These are phyloP conservation scores for Trichoderma polysporum DNA, from an alignment of 2,329 filamentous ascomycete genomes.

Conservation along the genomic window DNA sequence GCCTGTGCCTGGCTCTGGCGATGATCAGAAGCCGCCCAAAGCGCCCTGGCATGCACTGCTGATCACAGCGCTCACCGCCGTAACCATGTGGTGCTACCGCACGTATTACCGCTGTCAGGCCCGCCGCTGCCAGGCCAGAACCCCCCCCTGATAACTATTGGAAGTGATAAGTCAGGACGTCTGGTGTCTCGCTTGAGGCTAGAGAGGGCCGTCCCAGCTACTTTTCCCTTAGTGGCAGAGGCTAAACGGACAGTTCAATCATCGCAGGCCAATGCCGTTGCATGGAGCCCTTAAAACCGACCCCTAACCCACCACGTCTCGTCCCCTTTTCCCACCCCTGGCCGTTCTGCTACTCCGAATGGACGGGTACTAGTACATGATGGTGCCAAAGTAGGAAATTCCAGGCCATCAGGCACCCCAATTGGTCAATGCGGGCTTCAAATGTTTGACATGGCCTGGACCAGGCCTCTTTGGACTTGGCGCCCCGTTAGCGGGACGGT, in stretches of 20 bases:
- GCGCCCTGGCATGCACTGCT: background rate
- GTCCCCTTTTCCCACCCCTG: conserved; percentile 11
- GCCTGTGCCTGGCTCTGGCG: background rate
- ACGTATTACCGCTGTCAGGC: conserved; percentile 8
- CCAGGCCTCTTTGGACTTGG: background rate
- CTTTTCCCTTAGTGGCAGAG: background rate
- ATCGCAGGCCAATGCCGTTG: background rate
- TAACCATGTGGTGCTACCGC: background rate
- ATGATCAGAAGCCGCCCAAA: background rate
- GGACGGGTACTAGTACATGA: background rate
- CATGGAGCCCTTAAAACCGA: conserved; percentile 19
- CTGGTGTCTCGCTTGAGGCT: conserved; percentile 1
- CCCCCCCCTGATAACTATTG: conserved; percentile 2
- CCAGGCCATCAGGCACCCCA: background rate
- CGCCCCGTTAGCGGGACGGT: background rate
- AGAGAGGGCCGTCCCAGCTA: background rate
- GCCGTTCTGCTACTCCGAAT: background rate
- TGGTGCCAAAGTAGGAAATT: background rate
- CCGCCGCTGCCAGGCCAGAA: background rate
- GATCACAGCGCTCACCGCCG: conserved; percentile 10
- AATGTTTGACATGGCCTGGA: background rate
- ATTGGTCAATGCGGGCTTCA: conserved; percentile 2
- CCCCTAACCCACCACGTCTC: conserved; percentile 12
- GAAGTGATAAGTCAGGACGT: too few species aligned
- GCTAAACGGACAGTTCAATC: conserved; percentile 1